Evolutionary conservation across 2,329 filamentous ascomycete genomes (phyloP).

Genomic region (Neobulgaria alba): DNA sequence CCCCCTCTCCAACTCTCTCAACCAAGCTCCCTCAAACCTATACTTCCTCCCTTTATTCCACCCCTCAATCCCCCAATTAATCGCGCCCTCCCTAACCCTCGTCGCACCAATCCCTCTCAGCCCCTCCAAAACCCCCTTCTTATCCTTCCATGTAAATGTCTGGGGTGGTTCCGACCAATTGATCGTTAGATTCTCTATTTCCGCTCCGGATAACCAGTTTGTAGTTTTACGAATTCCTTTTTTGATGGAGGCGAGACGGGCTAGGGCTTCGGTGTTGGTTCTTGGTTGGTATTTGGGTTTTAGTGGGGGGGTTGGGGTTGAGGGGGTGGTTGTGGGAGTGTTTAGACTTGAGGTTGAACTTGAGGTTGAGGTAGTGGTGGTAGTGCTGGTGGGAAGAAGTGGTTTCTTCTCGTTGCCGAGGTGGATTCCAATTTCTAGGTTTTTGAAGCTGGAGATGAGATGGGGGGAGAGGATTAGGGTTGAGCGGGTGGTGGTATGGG

Average conservation of each 20-base stretch:
- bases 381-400: no score
- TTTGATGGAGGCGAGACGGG: constrained; percentile 15
- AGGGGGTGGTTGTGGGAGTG: no score
- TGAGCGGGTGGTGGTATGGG: constrained; percentile 20
- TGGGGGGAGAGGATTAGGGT: constrained; percentile 16
- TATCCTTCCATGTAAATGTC: constrained; percentile 23
- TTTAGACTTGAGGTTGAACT: no score
- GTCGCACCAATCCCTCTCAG: constrained; percentile 14
- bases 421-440: constrained; percentile 20
- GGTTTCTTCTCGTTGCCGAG: constrained; percentile 22
- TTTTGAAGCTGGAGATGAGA: constrained; percentile 18
- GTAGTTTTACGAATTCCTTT: constrained; percentile 22
- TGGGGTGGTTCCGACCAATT: constrained; percentile 25
- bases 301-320: no score
- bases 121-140: constrained; percentile 22
- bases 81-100: constrained; percentile 19
- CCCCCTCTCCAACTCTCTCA: constrained; percentile 20
- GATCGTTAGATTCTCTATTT: constrained; percentile 18
- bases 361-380: no score
- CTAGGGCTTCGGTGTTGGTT: constrained; percentile 26
- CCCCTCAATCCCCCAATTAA: constrained; percentile 22
- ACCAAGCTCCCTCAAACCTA: constrained; percentile 20
- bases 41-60: constrained; percentile 23
- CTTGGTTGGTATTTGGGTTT: constrained; percentile 19
- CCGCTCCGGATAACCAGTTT: constrained; percentile 21